These are phyloP conservation scores for Stachybotrys chartarum DNA, from an alignment of 2,329 filamentous ascomycete genomes.

Conservation along the genomic window DNA sequence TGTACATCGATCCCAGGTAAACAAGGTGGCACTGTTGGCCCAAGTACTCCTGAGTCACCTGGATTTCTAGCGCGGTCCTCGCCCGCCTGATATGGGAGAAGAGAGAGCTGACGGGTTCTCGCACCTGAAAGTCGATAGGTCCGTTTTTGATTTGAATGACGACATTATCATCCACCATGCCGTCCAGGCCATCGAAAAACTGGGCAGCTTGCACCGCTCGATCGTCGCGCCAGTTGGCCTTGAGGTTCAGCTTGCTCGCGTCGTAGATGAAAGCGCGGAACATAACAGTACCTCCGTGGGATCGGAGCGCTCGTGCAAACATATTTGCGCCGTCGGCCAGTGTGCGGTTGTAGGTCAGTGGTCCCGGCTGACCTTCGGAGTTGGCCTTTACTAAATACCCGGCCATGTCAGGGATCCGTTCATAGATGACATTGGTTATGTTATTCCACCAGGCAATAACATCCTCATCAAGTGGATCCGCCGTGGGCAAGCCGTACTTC, in stretches of 20 bases:
- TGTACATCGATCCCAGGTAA: slow-evolving; percentile 62
- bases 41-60: slow-evolving; percentile 65
- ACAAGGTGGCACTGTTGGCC: slow-evolving; percentile 64
- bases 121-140: slow-evolving; percentile 67
- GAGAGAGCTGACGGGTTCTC: slow-evolving; percentile 58
- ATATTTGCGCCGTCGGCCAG: slow-evolving; percentile 61
- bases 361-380: slow-evolving; percentile 65
- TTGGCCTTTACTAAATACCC: slow-evolving; percentile 67
- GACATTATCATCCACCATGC: slow-evolving; percentile 61
- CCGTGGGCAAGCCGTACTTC: slow-evolving; percentile 48
- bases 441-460: slow-evolving; percentile 59
- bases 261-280: slow-evolving; percentile 70
- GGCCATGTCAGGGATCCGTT: slow-evolving; percentile 56
- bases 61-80: slow-evolving; percentile 51
- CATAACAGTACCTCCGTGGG: slow-evolving; percentile 57
- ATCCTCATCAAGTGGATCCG: slow-evolving; percentile 53
- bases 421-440: slow-evolving; percentile 52
- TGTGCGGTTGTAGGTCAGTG: slow-evolving; percentile 62
- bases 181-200: slow-evolving; percentile 58
- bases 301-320: slow-evolving; percentile 52
- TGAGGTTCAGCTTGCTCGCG: slow-evolving; percentile 31
- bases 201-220: slow-evolving; percentile 64
- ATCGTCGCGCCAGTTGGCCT: slow-evolving; percentile 54
- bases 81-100: slow-evolving; percentile 45
- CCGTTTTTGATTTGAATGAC: slow-evolving; percentile 69